Evolutionary conservation across 257 asterid species (phyloP).

Genomic region (Avicennia marina): DNA sequence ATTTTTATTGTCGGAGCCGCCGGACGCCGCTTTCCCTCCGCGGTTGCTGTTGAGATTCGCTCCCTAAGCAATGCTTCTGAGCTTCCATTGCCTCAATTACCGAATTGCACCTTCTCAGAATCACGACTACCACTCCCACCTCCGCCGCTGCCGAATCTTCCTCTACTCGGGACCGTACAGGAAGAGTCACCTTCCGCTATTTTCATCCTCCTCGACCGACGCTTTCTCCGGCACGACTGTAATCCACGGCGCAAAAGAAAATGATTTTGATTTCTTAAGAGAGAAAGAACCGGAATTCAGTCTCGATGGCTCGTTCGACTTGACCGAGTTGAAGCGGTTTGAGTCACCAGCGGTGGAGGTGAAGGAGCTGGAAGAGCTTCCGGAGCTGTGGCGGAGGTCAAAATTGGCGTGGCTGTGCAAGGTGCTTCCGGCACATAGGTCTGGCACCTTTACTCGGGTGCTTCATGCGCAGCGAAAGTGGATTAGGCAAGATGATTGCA

Average conservation of each 20-base stretch:
- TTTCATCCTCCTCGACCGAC: constrained; percentile 21
- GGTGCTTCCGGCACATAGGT: constrained; percentile 79
- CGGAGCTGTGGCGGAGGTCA: constrained; percentile 93
- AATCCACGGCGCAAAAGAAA: constrained; percentile 12
- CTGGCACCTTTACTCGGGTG: constrained; percentile 48
- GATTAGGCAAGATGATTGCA: constrained; percentile 83
- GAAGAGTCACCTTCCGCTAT: constrained; percentile 9
- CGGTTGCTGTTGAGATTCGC: constrained; percentile 9
- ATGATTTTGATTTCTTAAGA: constrained; percentile 18
- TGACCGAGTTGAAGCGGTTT: constrained; percentile 51
- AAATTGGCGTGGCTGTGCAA: constrained; percentile 97
- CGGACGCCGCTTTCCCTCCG: too few relatives aligned
- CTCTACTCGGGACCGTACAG: constrained; percentile 25
- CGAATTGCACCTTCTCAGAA: constrained; percentile 10
- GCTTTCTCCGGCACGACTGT: constrained; percentile 20
- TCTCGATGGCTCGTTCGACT: constrained; percentile 51
- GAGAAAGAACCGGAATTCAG: constrained; percentile 32
- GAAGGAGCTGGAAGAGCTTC: constrained; percentile 75
- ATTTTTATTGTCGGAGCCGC: too few relatives aligned
- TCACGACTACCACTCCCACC: constrained; percentile 18
- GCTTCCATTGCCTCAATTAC: constrained; percentile 25
- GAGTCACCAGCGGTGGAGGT: constrained; percentile 64
- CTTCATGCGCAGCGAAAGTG: constrained; percentile 86
- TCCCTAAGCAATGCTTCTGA: constrained; percentile 46
- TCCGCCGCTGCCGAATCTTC: constrained; percentile 22